Percentiles rank a stretch among this genome's conserved stretches.
Conservation (phyloP, 2,329 filamentous ascomycete species). For the Cryphonectria nitschkei region DNA sequence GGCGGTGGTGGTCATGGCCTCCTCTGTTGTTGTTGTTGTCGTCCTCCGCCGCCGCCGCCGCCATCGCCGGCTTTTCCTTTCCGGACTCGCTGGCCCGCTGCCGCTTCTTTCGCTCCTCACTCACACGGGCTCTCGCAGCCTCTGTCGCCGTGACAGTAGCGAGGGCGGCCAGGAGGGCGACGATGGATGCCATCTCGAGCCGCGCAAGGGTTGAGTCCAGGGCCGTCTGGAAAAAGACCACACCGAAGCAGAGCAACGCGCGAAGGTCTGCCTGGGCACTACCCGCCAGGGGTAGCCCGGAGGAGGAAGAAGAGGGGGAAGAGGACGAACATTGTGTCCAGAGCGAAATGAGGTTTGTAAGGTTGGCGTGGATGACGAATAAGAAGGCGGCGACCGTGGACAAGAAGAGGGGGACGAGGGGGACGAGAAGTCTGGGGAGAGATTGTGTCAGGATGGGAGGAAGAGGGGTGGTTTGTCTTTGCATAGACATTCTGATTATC, state of each 20-base stretch:
- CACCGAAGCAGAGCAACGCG: conserved; percentile 4
- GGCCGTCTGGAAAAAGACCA: conserved; percentile 17
- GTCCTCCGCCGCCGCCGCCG: no score
- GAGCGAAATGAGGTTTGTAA: not conserved
- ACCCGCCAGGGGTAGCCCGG: no score
- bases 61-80: not conserved
- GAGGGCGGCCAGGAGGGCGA: conserved; percentile 11
- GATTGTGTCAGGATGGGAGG: not conserved
- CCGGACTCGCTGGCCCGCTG: not conserved
- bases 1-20: no score
- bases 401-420: not conserved
- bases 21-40: no score
- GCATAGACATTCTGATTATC: not conserved
- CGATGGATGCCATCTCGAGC: conserved; percentile 11
- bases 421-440: not conserved
- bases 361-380: not conserved
- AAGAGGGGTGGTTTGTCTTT: not conserved
- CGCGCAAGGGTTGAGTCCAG: conserved; percentile 3
- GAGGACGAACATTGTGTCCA: conserved; percentile 11
- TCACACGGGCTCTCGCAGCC: not conserved
- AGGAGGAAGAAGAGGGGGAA: not conserved
- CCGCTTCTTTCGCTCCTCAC: not conserved
- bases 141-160: conserved; percentile 14
- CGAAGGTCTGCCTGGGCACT: not conserved
- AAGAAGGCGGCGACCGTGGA: conserved; percentile 10